A percentile compares a stretch with the other conserved stretches of the same genome.
Conservation (phyloP, 2,329 filamentous ascomycete genomes). For the Raffaelea arxii region DNA sequence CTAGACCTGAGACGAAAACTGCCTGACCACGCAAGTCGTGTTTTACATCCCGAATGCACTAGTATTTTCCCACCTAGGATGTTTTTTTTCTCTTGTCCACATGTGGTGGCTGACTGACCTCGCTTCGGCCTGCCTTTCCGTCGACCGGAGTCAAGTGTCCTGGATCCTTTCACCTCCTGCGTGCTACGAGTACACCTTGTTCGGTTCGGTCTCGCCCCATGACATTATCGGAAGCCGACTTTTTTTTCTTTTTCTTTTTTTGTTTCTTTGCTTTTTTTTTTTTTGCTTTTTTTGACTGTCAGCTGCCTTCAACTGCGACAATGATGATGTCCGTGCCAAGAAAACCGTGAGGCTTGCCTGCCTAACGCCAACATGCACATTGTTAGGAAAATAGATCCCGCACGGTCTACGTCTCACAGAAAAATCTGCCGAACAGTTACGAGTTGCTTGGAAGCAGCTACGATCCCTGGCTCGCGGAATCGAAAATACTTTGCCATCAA, state of each 20-base stretch:
- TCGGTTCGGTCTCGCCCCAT: too few relatives aligned
- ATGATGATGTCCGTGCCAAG: neutral
- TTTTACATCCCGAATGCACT: conserved; percentile 1
- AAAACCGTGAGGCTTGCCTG: neutral
- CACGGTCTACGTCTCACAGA: too few relatives aligned
- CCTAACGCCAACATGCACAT: neutral
- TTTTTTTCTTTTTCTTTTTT: neutral
- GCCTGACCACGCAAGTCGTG: conserved; percentile 2
- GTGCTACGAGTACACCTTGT: too few relatives aligned
- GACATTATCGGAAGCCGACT: too few relatives aligned
- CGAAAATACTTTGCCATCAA: neutral
- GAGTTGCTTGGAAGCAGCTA: neutral
- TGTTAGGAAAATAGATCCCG: neutral
- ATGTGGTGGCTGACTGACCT: too few relatives aligned
- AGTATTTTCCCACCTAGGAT: conserved; percentile 2
- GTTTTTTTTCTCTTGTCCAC: neutral
- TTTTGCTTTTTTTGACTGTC: neutral
- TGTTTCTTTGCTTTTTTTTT: too few relatives aligned
- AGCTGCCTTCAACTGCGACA: neutral
- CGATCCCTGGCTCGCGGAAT: neutral
- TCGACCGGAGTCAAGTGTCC: too few relatives aligned
- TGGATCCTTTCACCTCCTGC: too few relatives aligned
- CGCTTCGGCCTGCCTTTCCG: too few relatives aligned
- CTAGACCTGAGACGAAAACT: conserved; percentile 2
- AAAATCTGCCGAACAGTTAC: too few relatives aligned